A percentile compares a stretch with the other conserved stretches of the same genome.
phyloP scores from a whole-genome alignment of 2,329 filamentous ascomycete genomes.

The Periconia digitata region DNA sequence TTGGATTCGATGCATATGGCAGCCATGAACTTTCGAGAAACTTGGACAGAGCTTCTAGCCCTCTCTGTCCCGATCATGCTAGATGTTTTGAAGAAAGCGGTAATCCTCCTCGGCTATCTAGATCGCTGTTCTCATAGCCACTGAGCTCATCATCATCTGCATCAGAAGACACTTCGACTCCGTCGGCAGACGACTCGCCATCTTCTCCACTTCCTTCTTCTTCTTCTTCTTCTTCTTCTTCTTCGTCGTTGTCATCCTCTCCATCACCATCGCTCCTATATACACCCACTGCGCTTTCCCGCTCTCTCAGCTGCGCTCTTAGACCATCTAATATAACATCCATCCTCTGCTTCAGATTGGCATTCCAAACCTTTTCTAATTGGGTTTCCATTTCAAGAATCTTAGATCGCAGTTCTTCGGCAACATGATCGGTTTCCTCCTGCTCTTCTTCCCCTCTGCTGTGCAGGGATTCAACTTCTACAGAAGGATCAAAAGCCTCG shows the following conservation, averaged over 20 bases:
- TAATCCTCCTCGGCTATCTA: no score
- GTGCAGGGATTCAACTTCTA: conserved; percentile 42
- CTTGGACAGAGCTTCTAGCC: no score
- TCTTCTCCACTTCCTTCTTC: background rate
- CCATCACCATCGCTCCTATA: background rate
- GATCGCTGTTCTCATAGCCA: background rate
- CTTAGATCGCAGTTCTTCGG: conserved; percentile 34
- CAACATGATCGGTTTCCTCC: conserved; percentile 22
- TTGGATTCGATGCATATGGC: no score
- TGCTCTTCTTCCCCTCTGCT: conserved; percentile 35
- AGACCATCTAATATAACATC: conserved; percentile 31
- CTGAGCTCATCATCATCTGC: background rate
- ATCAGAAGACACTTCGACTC: background rate
- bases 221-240: background rate
- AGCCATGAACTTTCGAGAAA: no score
- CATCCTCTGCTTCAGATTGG: conserved; percentile 36
- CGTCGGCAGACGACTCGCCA: background rate
- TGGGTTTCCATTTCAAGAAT: conserved; percentile 41
- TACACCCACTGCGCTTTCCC: conserved; percentile 10
- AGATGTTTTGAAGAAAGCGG: no score
- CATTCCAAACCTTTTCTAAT: conserved; percentile 35
- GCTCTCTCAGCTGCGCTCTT: conserved; percentile 29
- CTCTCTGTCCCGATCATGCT: no score
- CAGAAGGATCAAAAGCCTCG: conserved; percentile 48
- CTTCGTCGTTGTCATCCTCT: background rate